Evolutionary conservation across 169 alveolate genomes (phyloP).

Genomic region (Plasmodium vivax): DNA sequence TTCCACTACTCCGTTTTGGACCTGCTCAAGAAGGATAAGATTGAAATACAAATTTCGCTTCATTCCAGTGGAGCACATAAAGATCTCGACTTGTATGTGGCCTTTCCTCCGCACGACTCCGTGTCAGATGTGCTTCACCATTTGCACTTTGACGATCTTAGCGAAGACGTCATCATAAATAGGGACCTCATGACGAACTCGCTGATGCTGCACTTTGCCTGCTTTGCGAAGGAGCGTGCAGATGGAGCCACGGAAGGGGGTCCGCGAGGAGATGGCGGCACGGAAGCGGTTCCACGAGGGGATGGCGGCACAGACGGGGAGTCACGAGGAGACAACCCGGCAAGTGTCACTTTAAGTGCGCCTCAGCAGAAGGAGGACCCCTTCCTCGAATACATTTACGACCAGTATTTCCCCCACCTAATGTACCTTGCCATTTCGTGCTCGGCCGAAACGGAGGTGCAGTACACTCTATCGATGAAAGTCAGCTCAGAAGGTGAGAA

Average conservation of each 20-base stretch:
- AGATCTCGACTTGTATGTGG: slow-evolving; percentile 4
- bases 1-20: slow-evolving; percentile 27
- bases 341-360: background rate
- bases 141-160: slow-evolving; percentile 38
- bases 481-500: background rate
- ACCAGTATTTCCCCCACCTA: slow-evolving; percentile 56
- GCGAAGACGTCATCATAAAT: slow-evolving; percentile 19
- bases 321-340: background rate
- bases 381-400: slow-evolving; percentile 37
- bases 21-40: slow-evolving; percentile 27
- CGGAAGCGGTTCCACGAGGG: background rate
- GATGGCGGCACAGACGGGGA: background rate
- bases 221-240: background rate
- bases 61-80: background rate
- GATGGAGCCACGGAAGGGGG: background rate
- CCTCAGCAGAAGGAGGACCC: background rate
- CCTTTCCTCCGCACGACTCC: slow-evolving; percentile 49
- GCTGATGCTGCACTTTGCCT: slow-evolving; percentile 22
- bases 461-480: slow-evolving; percentile 20
- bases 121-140: slow-evolving; percentile 41
- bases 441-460: background rate
- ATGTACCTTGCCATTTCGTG: slow-evolving; percentile 18
- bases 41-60: background rate
- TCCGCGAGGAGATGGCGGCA: background rate
- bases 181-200: slow-evolving; percentile 22